phyloP scores from a whole-genome alignment of 2,329 filamentous ascomycete genomes.

The Camillea tinctor region DNA sequence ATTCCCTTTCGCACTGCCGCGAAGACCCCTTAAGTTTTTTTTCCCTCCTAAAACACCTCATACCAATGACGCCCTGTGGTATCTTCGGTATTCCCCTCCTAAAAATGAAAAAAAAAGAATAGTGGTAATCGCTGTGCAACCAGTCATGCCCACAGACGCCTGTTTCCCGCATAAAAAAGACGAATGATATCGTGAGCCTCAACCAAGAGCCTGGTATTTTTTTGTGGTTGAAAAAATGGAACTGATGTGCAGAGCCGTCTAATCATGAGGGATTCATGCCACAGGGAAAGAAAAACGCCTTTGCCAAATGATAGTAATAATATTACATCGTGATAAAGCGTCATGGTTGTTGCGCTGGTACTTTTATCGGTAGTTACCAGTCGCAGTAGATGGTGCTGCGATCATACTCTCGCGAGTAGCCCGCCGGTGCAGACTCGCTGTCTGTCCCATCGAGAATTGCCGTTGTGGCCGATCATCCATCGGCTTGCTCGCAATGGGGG shows the following conservation, averaged over 20 bases:
- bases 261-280: constrained; percentile 25
- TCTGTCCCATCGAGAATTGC: constrained; percentile 45
- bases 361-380: constrained; percentile 45
- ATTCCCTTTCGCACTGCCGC: background rate
- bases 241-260: constrained; percentile 15
- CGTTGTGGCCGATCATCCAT: constrained; percentile 44
- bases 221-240: constrained; percentile 12
- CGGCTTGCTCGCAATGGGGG: constrained; percentile 35
- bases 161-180: background rate
- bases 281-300: constrained; percentile 14
- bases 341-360: constrained; percentile 28
- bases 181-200: constrained; percentile 5
- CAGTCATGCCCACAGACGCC: background rate
- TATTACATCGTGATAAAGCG: constrained; percentile 32
- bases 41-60: background rate
- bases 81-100: background rate
- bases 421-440: constrained; percentile 45
- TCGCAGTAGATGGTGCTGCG: constrained; percentile 39
- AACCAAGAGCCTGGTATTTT: constrained; percentile 11
- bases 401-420: constrained; percentile 45
- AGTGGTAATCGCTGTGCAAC: background rate
- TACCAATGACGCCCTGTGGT: background rate
- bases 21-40: background rate
- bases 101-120: background rate
- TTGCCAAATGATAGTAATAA: constrained; percentile 25